Evolutionary conservation across 805 yeast species (phyloP), one percentile per base, ranked within the genome.

Genomic region (Zygosaccharomyces bisporus): DNA sequence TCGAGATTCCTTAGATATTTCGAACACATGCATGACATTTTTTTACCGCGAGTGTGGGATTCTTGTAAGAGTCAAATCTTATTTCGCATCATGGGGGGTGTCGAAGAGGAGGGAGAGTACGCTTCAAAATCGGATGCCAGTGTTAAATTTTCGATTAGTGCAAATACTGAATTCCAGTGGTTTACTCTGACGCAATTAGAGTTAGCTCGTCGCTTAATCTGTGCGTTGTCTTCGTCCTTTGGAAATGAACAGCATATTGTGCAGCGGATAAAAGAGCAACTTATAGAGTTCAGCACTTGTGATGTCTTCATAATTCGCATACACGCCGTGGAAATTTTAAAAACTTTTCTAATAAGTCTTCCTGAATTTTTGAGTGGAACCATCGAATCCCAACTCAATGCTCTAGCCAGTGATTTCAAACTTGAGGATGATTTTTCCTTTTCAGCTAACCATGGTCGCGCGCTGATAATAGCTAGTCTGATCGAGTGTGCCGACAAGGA

Each of bases 291-390:
- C 6, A 60, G 72, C 27, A 58, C 66, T 6, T 63, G 70, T 32
- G 64, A 66, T 21, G 67, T 67, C 21, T 71, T 69, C 42, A 64
- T 65, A 27, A 55, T 74, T 5, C 67, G 81, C 45, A 61, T 72
- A 4, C 60, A 67, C 31, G 64, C 80, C 0, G 65, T 63, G 29
- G 70, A 70, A 32, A 55, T 60, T 3, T 47, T 72, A 27, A 66
- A 61, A 32, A 51, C 57, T 50, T 52, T 66, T 55, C 54, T 68
- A 49, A 21, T 52, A 34, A 54, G 53, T 57, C 58, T 57, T 52
- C 68, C 75, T 31, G 53, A 61, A 46, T 45, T 69, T 50, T 42
- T 76, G 23, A 62, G 68, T 21, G 67, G 62, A 10, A 56, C 73
- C 0, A 55, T 75, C 9, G 66, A 62, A 16, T 51, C 58, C 2